A percentile compares a stretch with the other conserved stretches of the same genome.
These are phyloP conservation scores for Annulohypoxylon stygium DNA, from an alignment of 495 filamentous ascomycete genomes.

Conservation along the genomic window DNA sequence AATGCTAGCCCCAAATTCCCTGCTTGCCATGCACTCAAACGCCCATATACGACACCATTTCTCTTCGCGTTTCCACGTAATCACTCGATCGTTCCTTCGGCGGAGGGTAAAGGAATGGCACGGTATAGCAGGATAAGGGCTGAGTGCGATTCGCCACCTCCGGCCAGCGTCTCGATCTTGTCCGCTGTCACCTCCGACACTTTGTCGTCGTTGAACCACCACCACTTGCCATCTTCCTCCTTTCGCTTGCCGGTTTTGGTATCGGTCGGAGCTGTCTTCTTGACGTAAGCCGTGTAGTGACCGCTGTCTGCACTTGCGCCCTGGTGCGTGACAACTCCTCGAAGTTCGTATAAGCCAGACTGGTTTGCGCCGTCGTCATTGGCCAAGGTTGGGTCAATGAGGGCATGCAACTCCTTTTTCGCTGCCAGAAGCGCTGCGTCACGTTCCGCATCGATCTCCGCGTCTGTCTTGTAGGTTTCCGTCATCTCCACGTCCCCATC, in stretches of 20 bases:
- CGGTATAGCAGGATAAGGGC: constrained; percentile 93
- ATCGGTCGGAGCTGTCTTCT: constrained; percentile 81
- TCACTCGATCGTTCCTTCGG: constrained; percentile 58
- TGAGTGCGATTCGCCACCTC: constrained; percentile 96
- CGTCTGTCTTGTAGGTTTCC: constrained; percentile 89
- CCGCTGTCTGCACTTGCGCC: constrained; percentile 96
- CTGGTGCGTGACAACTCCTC: constrained; percentile 97
- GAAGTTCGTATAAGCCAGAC: constrained; percentile 92
- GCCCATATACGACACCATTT: constrained; percentile 28
- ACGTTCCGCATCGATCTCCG: constrained; percentile 87
- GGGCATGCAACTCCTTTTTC: constrained; percentile 84
- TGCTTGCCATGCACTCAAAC: constrained; percentile 45
- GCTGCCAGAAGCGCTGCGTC: constrained; percentile 76
- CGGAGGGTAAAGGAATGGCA: constrained; percentile 74
- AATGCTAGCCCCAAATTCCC: constrained; percentile 36
- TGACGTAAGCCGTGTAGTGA: constrained; percentile 97
- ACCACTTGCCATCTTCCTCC: constrained; percentile 94
- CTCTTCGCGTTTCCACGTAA: constrained; percentile 9
- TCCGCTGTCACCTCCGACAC: constrained; percentile 92
- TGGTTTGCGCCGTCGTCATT: constrained; percentile 87
- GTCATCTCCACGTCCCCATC: constrained; percentile 79
- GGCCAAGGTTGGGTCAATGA: constrained; percentile 77
- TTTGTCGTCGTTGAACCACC: constrained; percentile 99
- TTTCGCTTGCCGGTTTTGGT: constrained; percentile 75
- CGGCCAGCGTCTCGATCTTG: constrained; percentile 89